Conservation (phyloP, 2,329 filamentous ascomycete species). For the Fusarium nanum region DNA sequence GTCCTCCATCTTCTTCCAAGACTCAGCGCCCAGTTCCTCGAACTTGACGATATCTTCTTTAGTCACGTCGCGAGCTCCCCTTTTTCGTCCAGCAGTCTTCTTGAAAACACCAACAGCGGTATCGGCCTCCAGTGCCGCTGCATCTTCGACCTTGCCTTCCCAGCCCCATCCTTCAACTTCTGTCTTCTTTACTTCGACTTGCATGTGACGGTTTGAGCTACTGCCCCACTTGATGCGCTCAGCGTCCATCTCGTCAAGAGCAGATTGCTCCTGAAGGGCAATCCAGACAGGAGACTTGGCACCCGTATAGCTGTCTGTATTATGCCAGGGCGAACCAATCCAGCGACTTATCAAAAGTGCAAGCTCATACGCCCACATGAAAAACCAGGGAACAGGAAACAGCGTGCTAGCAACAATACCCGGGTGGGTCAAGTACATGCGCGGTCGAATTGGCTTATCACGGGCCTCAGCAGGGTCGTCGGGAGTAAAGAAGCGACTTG, state of each 20-base stretch:
- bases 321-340: constrained; percentile 91
- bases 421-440: constrained; percentile 84
- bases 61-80: constrained; percentile 68
- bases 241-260: constrained; percentile 67
- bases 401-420: constrained; percentile 87
- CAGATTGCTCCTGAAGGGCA: constrained; percentile 73
- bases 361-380: constrained; percentile 75
- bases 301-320: constrained; percentile 78
- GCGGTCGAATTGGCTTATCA: constrained; percentile 58
- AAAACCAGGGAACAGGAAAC: constrained; percentile 76
- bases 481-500: constrained; percentile 65
- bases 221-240: constrained; percentile 85
- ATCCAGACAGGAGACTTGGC: constrained; percentile 83
- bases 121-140: constrained; percentile 57
- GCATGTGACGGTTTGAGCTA: constrained; percentile 68
- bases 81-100: constrained; percentile 68
- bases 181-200: constrained; percentile 75
- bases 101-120: constrained; percentile 59
- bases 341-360: constrained; percentile 78
- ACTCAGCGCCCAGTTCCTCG: constrained; percentile 68
- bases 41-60: constrained; percentile 70
- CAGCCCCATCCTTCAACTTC: constrained; percentile 91
- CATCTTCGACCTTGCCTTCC: constrained; percentile 66
- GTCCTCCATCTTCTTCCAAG: constrained; percentile 78
- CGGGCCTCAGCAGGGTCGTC: constrained; percentile 38